These are phyloP conservation scores for Cyanodermella asteris DNA, from an alignment of 2,329 filamentous ascomycete species.

Conservation along the genomic window DNA sequence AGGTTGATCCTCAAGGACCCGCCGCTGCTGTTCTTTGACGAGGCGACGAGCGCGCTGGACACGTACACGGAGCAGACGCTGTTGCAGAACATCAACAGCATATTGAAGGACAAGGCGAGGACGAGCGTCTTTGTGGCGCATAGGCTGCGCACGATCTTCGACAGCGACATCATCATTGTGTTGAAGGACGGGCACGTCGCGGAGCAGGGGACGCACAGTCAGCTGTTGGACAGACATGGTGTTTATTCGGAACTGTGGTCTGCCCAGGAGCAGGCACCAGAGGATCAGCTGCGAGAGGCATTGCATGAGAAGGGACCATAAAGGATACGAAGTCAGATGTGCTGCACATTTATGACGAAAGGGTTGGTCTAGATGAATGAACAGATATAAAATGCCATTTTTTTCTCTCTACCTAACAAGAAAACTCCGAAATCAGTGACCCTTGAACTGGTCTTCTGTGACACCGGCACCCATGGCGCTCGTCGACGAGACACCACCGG, in stretches of 20 bases:
- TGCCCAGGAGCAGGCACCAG: too few species aligned
- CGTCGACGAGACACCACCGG: constrained; percentile 73
- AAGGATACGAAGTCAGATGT: too few species aligned
- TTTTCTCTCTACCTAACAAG: too few species aligned
- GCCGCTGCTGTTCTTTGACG: constrained; percentile 79
- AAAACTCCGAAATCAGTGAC: too few species aligned
- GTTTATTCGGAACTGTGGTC: constrained; percentile 84
- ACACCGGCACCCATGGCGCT: constrained; percentile 95
- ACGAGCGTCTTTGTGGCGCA: constrained; percentile 95
- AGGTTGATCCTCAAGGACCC: constrained; percentile 74
- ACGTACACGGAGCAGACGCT: constrained; percentile 84
- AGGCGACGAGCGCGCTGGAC: constrained; percentile 79
- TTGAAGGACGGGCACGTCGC: constrained; percentile 65
- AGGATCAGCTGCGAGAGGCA: too few species aligned
- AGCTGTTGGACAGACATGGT: constrained; percentile 56
- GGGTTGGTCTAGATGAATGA: too few species aligned
- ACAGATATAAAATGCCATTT: too few species aligned
- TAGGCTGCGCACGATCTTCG: constrained; percentile 76
- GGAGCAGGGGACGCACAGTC: constrained; percentile 69
- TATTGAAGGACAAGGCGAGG: constrained; percentile 65
- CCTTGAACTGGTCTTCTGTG: constrained; percentile 92
- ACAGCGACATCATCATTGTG: constrained; percentile 83
- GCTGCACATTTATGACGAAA: too few species aligned
- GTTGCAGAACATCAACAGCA: constrained; percentile 79
- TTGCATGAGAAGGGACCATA: too few species aligned